Conservation (phyloP, 768 basidiomycete species). For the Hortiboletus campestris region DNA sequence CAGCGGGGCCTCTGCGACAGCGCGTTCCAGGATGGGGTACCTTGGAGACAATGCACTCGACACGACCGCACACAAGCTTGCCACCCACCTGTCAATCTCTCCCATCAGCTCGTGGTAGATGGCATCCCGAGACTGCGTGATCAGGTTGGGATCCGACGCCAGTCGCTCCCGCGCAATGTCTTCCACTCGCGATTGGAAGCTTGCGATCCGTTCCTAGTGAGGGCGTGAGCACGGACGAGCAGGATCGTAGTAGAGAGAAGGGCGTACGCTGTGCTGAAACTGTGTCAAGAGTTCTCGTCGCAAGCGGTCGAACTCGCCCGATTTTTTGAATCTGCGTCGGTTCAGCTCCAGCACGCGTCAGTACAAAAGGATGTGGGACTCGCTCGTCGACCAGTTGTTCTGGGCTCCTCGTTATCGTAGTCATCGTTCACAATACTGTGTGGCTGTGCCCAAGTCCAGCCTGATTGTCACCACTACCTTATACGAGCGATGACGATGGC, state of each 20-base stretch:
- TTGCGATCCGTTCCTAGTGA: slow-evolving; percentile 46
- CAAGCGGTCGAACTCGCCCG: slow-evolving; percentile 74
- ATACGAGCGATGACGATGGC: slow-evolving; percentile 30
- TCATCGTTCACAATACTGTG: neutral
- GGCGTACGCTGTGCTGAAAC: slow-evolving; percentile 59
- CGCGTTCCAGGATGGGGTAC: slow-evolving; percentile 65
- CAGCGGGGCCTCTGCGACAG: slow-evolving; percentile 48
- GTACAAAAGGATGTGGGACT: slow-evolving; percentile 12
- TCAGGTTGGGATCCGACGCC: slow-evolving; percentile 50
- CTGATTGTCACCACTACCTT: neutral
- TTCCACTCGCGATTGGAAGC: slow-evolving; percentile 57
- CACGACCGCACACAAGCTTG: neutral
- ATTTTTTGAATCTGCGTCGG: slow-evolving; percentile 67
- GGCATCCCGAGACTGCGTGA: slow-evolving; percentile 49
- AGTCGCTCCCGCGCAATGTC: slow-evolving; percentile 61
- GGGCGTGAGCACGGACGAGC: neutral
- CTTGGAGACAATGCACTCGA: slow-evolving; percentile 30
- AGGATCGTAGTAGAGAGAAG: neutral
- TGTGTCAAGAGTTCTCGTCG: slow-evolving; percentile 61
- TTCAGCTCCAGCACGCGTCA: neutral
- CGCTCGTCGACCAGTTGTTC: slow-evolving; percentile 66
- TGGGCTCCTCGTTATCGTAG: slow-evolving; percentile 52
- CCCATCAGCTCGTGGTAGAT: slow-evolving; percentile 65
- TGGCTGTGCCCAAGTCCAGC: slow-evolving; percentile 10
- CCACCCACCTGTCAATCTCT: slow-evolving; percentile 63